Percentiles rank a stretch among this genome's conserved stretches.
Evolutionary conservation across 352 stramenopile genomes (phyloP).

Genomic region (Pythium rishiriense): DNA sequence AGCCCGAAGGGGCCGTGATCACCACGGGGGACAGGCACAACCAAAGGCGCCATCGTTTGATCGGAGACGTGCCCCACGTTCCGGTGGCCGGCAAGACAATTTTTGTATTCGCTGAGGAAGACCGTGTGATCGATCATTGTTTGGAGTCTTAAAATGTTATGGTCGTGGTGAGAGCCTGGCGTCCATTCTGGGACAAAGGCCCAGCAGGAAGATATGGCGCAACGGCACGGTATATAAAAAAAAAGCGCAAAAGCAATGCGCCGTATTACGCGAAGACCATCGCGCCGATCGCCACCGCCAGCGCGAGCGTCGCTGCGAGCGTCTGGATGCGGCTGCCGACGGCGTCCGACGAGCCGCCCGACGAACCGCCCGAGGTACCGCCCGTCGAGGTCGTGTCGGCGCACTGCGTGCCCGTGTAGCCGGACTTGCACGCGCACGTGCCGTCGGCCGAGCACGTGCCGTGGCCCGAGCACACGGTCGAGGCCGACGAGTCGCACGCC

Average conservation of each 20-base stretch:
- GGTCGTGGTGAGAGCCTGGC: too few relatives aligned
- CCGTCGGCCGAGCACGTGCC: conserved; percentile 48
- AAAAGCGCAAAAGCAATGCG: not conserved
- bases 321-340: conserved; percentile 16
- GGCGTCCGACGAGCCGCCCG: not conserved
- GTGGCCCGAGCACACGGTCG: conserved; percentile 46
- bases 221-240: too few relatives aligned
- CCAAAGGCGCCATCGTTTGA: too few relatives aligned
- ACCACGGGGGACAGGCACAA: too few relatives aligned
- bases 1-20: too few relatives aligned
- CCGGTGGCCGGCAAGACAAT: too few relatives aligned
- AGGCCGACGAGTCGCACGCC: conserved; percentile 47
- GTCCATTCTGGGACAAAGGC: too few relatives aligned
- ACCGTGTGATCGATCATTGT: too few relatives aligned
- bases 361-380: conserved; percentile 2
- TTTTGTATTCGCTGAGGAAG: too few relatives aligned
- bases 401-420: conserved; percentile 73
- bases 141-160: too few relatives aligned
- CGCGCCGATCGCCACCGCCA: conserved; percentile 13
- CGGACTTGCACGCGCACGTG: conserved; percentile 51
- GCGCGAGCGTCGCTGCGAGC: conserved; percentile 10
- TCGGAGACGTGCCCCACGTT: too few relatives aligned
- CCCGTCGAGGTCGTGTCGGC: conserved; percentile 5
- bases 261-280: conserved; percentile 42
- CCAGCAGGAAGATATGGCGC: too few relatives aligned